Conservation (phyloP, 2,329 filamentous ascomycete species). For the Claviceps paspali region DNA sequence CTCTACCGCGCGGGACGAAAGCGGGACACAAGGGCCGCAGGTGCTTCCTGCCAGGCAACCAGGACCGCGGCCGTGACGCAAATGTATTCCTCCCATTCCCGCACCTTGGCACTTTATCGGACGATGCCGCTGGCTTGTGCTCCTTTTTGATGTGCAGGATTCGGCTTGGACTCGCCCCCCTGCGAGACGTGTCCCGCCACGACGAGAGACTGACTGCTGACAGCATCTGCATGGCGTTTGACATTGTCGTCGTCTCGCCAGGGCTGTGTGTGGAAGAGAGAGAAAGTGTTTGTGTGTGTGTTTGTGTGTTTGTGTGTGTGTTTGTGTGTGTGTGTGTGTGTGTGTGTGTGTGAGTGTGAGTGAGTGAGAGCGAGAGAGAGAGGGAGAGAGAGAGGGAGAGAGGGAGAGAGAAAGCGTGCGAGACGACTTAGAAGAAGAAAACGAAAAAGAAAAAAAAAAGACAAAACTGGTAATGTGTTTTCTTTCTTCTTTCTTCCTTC, state of each 20-base stretch:
- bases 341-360: neutral
- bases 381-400: no score
- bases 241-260: no score
- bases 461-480: no score
- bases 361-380: no score
- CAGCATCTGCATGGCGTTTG: neutral
- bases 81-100: neutral
- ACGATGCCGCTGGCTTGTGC: neutral
- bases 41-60: constrained; percentile 11
- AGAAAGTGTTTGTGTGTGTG: neutral
- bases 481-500: no score
- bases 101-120: neutral
- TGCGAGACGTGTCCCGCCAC: neutral
- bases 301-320: neutral
- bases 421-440: no score
- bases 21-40: constrained; percentile 8
- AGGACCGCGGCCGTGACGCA: constrained; percentile 6
- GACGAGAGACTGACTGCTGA: neutral
- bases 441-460: no score
- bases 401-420: no score
- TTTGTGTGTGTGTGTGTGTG: neutral
- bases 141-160: neutral
- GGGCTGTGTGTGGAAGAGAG: no score
- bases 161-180: neutral
- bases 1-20: constrained; percentile 20